Base-by-base conservation (phyloP, 2,329 filamentous ascomycete genomes). In the Lachnellula cervina region DNA sequence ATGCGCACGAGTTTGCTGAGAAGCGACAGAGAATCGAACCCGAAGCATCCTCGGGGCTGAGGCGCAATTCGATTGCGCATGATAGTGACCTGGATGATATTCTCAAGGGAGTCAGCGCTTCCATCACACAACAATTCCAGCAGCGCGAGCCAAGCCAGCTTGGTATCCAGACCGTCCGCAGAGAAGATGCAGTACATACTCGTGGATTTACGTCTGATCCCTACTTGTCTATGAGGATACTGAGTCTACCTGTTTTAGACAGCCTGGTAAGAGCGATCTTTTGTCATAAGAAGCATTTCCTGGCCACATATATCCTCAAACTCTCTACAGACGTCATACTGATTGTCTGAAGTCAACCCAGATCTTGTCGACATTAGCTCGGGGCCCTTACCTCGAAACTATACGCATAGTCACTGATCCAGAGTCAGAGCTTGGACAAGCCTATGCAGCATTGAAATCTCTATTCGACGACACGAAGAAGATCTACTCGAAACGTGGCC, bases 401-500 rank as follows among this genome's bases (percentile, higher is more conserved):
- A 75, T 82, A 48, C 75, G 77, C 32, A 79, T 84, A 57, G 78
- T 83, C 34, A 79, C 77, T 2, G 74, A 79, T 42, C 78, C 76
- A 16, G 76, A 80, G 17, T 80, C 79, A 2, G 77, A 80, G 55
- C 75, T 77, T 59, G 81, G 80, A 8, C 80, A 85, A 66, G 80
- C 82, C n/a, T 86, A 85, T 68, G 74, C 76, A 4, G 81, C 80
- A 1, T 73, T 86, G 66, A 82, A 82, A 62, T 80, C 78, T 4
- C 72, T 85, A 7, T 86, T 86, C 60, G 80, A 84, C 57, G 80
- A 84, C 59, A 83, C 81, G 0, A 83, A 84, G 60, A 79, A 81
- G 58, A 77, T 85, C 2, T 85, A 85, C 66, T 80, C 77, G 34
- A 78, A 78, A 50, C 44, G 21, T 32, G 23, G 21, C n/a, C 75